Evolutionary conservation across 2,329 filamentous ascomycete genomes (phyloP), one percentile per base, ranked within the genome.

Genomic region (Botrytis fabae): DNA sequence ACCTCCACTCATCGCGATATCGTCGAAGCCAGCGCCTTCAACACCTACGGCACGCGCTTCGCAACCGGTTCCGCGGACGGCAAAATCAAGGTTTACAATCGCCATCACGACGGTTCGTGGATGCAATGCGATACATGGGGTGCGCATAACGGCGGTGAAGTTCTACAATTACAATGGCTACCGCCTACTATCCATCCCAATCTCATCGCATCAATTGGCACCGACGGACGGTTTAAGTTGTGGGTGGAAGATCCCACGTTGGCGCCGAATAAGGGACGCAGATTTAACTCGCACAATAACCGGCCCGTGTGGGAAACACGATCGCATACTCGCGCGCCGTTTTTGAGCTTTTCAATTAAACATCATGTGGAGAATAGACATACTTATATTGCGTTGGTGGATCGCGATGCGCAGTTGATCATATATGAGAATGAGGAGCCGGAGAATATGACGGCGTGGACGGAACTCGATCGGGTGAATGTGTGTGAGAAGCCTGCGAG

Each of bases 81-180:
- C 82, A 93, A 92, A 81, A 92, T 98, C 79, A 94, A 95, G 80
- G 92, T 98, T 75, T 98, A 95, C 87, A 93, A 95, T 82, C 88
- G 91, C 65, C 92, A 96, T 51, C 90, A 91, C 77, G 92, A 94
- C 78, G 90, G 90, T 60, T 85, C 89, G 73, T 97, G 94, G 93
- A 87, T 89, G 69, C 84, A 96, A 54, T 92, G 91, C 80, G 95
- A 98, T 83, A 94, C 90, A 73, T 98, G 95, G 94, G 90, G 89
- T 65, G 95, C 94, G 28, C 95, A 98, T 81, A 92, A 94, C 80
- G 93, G 93, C 69, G 93, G 93, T 68, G 94, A 98, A 83, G 92
- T 98, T 75, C 86, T 94, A 74, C 94, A 97, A 87, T 93, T 97
- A 71, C 93, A 96, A 86, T 98, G 95, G 95, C 93, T 97, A 73